These are phyloP conservation scores for Dendrocalamus sinicus DNA, from an alignment of 176 grass and related monocot genomes.

Conservation along the genomic window DNA sequence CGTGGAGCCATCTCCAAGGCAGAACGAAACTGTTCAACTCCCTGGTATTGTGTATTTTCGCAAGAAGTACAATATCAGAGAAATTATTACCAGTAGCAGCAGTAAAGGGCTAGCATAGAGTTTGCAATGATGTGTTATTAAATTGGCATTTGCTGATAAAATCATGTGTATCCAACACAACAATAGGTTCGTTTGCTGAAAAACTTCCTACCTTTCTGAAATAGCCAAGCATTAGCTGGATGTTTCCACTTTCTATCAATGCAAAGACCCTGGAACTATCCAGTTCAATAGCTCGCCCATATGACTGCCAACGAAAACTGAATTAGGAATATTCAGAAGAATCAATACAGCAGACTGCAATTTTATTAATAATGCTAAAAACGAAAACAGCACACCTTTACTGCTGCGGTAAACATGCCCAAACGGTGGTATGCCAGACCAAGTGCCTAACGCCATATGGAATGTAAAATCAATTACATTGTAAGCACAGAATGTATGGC, in stretches of 20 bases:
- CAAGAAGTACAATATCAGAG: conserved; percentile 37
- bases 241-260: conserved; percentile 91
- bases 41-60: conserved; percentile 49
- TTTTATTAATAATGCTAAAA: conserved; percentile 38
- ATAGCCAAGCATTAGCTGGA: conserved; percentile 89
- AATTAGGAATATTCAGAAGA: conserved; percentile 52
- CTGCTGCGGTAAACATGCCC: conserved; percentile 95
- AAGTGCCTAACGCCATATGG: conserved; percentile 69
- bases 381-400: conserved; percentile 66
- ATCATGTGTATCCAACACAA: conserved; percentile 30
- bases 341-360: conserved; percentile 23
- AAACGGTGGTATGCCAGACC: conserved; percentile 93
- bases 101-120: conserved; percentile 1
- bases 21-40: conserved; percentile 80
- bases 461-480: conserved; percentile 40
- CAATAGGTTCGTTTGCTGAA: neutral
- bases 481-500: conserved; percentile 23
- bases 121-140: neutral
- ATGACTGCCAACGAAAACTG: conserved; percentile 69
- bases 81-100: conserved; percentile 32
- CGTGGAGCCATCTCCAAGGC: conserved; percentile 77
- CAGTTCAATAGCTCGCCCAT: conserved; percentile 89
- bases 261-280: conserved; percentile 78
- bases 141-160: conserved; percentile 26
- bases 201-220: conserved; percentile 84